Base-by-base conservation (phyloP, 345 rosid species). In the Hibiscus trionum region DNA sequence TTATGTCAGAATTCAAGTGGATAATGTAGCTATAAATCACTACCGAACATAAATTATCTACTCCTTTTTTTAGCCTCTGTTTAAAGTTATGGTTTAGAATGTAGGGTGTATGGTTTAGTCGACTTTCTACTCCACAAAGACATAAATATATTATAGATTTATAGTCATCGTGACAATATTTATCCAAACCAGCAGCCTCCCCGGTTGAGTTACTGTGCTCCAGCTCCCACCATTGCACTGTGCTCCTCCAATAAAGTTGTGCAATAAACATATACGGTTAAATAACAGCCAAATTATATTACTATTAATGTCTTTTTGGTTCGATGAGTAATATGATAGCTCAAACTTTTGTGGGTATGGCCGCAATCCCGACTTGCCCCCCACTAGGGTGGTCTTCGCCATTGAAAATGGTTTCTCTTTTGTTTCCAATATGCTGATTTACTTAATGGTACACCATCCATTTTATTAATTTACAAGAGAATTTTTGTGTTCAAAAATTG, bases 341-440 rank as follows among this genome's bases (percentile, higher is more conserved):
- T 33, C 31, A 27, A 61, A 37, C 76, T 55, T 61, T 53, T 57
- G 78, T 26, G 76, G 37, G 61, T 11, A 62, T 39, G 75, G 56
- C 21, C 9, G 74, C 79, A 68, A 75, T 77, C 79, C 75, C 55
- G 39, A 74, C 71, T 63, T 24, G 72, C 75, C 62, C 58, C 74
- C 71, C 24, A 56, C 77, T 57, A 26, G 55, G 49, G 56, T 39
- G 33, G 47, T 31, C 58, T 0, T 42, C 0, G 33, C 17, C 12
- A 11, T 59, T 16, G 26, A 11, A 39, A 64, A 47, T 74, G 72
- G 47, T 37, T 74, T 50, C 26, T 7, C 70, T 35, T 33, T 50
- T 55, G 56, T 26, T 61, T n/a, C 69, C n/a, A 4, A 53, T 8
- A 5, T 53, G 57, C 6, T 53, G 56, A 53, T 53, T 72, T 65